phyloP scores from a whole-genome alignment of 139 green algal species.

The Yamagishiella unicocca region DNA sequence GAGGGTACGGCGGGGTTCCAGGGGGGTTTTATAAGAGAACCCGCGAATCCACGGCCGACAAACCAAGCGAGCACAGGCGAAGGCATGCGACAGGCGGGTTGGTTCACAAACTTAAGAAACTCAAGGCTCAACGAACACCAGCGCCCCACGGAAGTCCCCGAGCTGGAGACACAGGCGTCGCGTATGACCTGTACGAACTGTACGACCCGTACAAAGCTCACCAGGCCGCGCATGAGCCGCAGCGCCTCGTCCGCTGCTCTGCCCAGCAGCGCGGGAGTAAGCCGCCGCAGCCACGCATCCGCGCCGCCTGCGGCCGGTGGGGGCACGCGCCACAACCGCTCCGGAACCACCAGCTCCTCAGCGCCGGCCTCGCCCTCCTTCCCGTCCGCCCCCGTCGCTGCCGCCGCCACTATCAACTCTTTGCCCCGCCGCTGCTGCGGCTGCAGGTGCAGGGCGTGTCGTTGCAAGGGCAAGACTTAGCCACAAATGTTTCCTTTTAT shows the following conservation, averaged over 20 bases:
- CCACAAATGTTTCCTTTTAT: no score
- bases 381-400: neutral
- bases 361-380: no score
- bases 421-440: neutral
- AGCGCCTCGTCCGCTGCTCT: neutral
- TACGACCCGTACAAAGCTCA: neutral
- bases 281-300: constrained; percentile 28
- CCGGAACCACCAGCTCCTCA: neutral
- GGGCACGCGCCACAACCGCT: constrained; percentile 16
- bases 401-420: neutral
- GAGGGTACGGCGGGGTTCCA: no score
- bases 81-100: no score
- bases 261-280: constrained; percentile 25
- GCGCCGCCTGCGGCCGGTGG: neutral
- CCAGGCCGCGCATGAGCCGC: neutral
- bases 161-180: no score
- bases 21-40: no score
- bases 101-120: no score
- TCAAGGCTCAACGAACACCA: no score
- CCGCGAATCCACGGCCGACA: no score
- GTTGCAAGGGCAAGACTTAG: no score
- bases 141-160: no score
- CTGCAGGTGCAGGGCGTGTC: neutral
- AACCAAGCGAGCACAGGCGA: no score
- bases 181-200: neutral